phyloP scores from a whole-genome alignment of 2,329 filamentous ascomycete genomes.

The Aspergillus versicolor region DNA sequence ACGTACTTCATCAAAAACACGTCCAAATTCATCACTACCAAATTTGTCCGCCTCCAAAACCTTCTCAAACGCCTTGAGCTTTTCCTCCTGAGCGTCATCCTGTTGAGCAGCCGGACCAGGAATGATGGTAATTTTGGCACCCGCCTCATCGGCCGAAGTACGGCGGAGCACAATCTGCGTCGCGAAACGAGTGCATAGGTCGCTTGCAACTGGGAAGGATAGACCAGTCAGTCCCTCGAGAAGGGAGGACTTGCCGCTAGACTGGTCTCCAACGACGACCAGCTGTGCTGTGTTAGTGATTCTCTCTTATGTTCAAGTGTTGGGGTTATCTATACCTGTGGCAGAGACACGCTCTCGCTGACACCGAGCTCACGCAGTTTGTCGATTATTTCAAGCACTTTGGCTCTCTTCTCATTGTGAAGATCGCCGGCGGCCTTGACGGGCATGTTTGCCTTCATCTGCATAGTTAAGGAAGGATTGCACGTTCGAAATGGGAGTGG shows the following conservation, averaged over 20 bases:
- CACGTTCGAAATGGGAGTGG: not conserved
- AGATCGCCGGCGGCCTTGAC: constrained; percentile 23
- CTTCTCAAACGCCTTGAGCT: constrained; percentile 18
- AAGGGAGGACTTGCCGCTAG: constrained; percentile 33
- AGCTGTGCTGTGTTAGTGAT: constrained; percentile 21
- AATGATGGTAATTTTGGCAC: constrained; percentile 32
- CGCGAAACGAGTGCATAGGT: constrained; percentile 33
- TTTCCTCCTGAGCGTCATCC: constrained; percentile 12
- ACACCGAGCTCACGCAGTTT: constrained; percentile 28
- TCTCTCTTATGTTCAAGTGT: too few species aligned
- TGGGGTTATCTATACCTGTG: constrained; percentile 22
- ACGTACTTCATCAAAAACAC: constrained; percentile 24
- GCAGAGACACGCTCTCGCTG: constrained; percentile 29
- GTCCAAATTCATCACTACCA: constrained; percentile 19
- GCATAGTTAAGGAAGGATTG: not conserved
- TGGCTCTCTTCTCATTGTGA: constrained; percentile 19
- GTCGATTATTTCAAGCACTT: constrained; percentile 24
- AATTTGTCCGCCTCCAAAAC: constrained; percentile 17
- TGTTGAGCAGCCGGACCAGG: constrained; percentile 25
- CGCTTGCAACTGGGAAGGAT: constrained; percentile 28
- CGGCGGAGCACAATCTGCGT: constrained; percentile 33
- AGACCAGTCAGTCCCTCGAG: constrained; percentile 32
- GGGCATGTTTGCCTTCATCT: not conserved
- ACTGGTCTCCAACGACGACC: constrained; percentile 36
- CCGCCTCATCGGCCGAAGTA: constrained; percentile 4